phyloP scores from a whole-genome alignment of 164 flowering plant genomes.

The Protea cynaroides region DNA sequence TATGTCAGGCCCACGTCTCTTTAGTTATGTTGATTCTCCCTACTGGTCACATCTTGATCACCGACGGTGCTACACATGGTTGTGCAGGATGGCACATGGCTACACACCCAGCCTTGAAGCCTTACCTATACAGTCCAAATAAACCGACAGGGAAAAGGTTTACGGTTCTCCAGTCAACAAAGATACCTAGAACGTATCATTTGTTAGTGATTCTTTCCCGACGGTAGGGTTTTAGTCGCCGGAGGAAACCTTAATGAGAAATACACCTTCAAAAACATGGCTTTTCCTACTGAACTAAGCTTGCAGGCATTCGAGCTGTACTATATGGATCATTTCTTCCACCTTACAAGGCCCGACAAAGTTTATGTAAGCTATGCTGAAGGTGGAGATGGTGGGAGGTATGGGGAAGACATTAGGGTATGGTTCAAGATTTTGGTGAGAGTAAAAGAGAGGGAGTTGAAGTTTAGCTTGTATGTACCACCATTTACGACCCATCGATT shows the following conservation, averaged over 20 bases:
- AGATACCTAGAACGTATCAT: conserved; percentile 60
- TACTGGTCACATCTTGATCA: conserved; percentile 48
- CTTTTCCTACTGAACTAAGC: conserved; percentile 59
- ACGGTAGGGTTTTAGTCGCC: conserved; percentile 63
- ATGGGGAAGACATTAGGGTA: conserved; percentile 42
- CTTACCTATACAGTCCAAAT: conserved; percentile 52
- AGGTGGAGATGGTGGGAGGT: conserved; percentile 9
- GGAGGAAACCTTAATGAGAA: conserved; percentile 57
- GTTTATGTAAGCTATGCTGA: conserved; percentile 22
- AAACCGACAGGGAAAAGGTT: conserved; percentile 33
- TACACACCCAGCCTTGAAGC: conserved; percentile 31
- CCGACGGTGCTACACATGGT: conserved; percentile 58
- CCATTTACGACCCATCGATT: conserved; percentile 60
- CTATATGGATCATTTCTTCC: conserved; percentile 34
- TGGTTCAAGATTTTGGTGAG: conserved; percentile 27
- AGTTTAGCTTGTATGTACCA: conserved; percentile 44
- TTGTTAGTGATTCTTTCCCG: conserved; percentile 58
- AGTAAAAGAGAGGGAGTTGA: conserved; percentile 21
- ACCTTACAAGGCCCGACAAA: conserved; percentile 32
- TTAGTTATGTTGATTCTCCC: conserved; percentile 61
- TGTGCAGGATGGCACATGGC: conserved; percentile 52
- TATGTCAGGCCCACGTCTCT: conserved; percentile 58
- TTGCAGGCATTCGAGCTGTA: conserved; percentile 47
- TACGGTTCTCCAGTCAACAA: conserved; percentile 31
- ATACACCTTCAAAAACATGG: conserved; percentile 38